Percentiles rank a stretch among this genome's conserved stretches.
These are phyloP conservation scores for Sechiopsis laciniata DNA, from an alignment of 306 rosid species.

Conservation along the genomic window DNA sequence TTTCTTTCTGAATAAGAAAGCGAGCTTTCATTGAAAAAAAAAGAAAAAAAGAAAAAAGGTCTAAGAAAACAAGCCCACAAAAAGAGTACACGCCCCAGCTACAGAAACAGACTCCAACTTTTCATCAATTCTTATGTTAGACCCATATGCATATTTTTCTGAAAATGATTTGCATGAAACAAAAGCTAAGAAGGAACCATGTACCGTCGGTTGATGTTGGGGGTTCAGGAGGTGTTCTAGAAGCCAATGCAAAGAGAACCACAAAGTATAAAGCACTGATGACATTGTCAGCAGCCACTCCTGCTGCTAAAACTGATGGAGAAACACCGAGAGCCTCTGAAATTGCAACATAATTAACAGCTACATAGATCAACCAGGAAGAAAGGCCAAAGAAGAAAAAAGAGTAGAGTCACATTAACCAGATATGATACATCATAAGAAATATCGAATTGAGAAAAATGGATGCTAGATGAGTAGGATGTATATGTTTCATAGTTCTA, in stretches of 20 bases:
- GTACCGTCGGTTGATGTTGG: slow-evolving; percentile 28
- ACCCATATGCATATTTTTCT: not conserved
- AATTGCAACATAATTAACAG: slow-evolving; percentile 50
- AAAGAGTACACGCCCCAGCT: not conserved
- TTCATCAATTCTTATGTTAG: not conserved
- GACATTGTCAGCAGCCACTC: slow-evolving; percentile 49
- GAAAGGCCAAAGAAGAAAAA: not conserved
- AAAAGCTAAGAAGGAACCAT: slow-evolving; percentile 17
- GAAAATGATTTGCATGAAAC: not conserved
- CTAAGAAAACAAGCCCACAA: not conserved
- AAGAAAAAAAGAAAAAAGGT: not conserved
- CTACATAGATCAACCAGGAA: slow-evolving; percentile 31
- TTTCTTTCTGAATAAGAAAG: not conserved
- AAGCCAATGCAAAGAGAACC: slow-evolving; percentile 40
- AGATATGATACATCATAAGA: not conserved
- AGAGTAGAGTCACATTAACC: slow-evolving; percentile 4
- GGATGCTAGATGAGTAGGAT: not conserved
- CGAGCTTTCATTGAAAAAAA: not conserved
- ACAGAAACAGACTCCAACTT: not conserved
- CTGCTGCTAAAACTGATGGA: slow-evolving; percentile 48
- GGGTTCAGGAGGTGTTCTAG: slow-evolving; percentile 36
- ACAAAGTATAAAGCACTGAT: slow-evolving; percentile 40
- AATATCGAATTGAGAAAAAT: slow-evolving; percentile 5
- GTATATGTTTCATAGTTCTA: not conserved
- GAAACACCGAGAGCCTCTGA: slow-evolving; percentile 49